Evolutionary conservation across 2,329 filamentous ascomycete species (phyloP), one percentile per base, ranked within the genome.

Genomic region (Pseudogymnoascus sp.): DNA sequence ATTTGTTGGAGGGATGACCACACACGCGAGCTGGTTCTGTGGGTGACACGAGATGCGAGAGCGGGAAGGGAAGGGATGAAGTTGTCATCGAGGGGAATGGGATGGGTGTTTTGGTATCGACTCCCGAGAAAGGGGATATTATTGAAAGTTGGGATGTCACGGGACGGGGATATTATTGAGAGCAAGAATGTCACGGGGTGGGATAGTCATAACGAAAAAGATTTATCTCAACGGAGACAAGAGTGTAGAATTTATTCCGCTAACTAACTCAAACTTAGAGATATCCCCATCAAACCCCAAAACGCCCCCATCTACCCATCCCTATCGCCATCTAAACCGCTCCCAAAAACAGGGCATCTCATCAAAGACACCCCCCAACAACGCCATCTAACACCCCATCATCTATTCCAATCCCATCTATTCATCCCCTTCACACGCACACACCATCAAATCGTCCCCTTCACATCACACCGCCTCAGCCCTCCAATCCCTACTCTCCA

Each of bases 401-500:
- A 59, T 66, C 65, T 64, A 65, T 25, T 12, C 5, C 44, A 50
- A 25, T 1, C 23, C 28, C 28, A 31, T 50, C 23, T 50, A 21
- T 21, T 21, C 21, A 28, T 25, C 25, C 25, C 5, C 21, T 1
- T 23, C 21, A 21, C 21, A 21, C 21, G 3, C 21, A 21, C 21
- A 21, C 21, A 21, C 21, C 21, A n/a, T 70, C 64, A 72, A n/a
- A n/a, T n/a, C n/a, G n/a, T n/a, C n/a, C n/a, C n/a, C n/a, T n/a
- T n/a, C n/a, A n/a, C 21, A n/a, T 70, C 64, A 72, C 64, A 72
- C 68, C 16, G 68, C 68, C 61, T 73, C 71, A 12, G 68, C 70
- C 23, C 67, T 66, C 59, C 70, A 65, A 28, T 66, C 68, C 12
- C 70, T 63, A 14, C 69, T 40, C 59, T 73, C 69, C 7, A 72